These are phyloP conservation scores for Viola odorata DNA, from an alignment of 345 rosid genomes.

Conservation along the genomic window DNA sequence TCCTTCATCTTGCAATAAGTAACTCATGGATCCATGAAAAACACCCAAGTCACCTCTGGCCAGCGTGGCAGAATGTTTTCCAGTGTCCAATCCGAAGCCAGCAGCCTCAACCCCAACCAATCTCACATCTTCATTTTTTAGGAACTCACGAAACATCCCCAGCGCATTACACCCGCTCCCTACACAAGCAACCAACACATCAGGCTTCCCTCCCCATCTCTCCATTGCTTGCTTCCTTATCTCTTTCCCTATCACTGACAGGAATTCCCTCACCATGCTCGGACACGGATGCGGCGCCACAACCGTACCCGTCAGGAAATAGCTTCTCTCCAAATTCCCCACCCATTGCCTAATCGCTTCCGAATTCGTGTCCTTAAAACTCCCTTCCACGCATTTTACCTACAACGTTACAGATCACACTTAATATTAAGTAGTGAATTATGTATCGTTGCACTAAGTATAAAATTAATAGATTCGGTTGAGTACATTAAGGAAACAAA, in stretches of 20 bases:
- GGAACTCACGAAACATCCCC: constrained; percentile 74
- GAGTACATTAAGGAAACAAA: no score
- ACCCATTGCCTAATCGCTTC: constrained; percentile 72
- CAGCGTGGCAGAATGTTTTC: constrained; percentile 72
- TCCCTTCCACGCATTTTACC: constrained; percentile 58
- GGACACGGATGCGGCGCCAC: constrained; percentile 94
- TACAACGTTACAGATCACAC: background rate
- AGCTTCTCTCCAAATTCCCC: constrained; percentile 36
- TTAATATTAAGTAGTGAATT: no score
- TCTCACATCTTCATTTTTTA: constrained; percentile 54
- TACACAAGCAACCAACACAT: constrained; percentile 68
- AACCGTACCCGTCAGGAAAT: constrained; percentile 49
- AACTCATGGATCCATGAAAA: constrained; percentile 79
- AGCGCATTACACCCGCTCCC: constrained; percentile 86
- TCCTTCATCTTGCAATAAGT: constrained; percentile 72
- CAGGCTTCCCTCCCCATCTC: constrained; percentile 87
- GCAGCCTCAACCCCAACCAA: constrained; percentile 80
- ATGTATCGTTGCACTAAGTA: no score
- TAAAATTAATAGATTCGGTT: no score
- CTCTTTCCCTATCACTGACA: constrained; percentile 78
- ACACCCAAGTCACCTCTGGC: constrained; percentile 74
- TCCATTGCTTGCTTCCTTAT: constrained; percentile 71
- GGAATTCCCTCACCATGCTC: constrained; percentile 72
- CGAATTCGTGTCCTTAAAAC: constrained; percentile 68
- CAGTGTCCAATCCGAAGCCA: constrained; percentile 73